Evolutionary conservation across 345 rosid genomes (phyloP), one percentile per base, ranked within the genome.

Genomic region (Clarkia xantiana): DNA sequence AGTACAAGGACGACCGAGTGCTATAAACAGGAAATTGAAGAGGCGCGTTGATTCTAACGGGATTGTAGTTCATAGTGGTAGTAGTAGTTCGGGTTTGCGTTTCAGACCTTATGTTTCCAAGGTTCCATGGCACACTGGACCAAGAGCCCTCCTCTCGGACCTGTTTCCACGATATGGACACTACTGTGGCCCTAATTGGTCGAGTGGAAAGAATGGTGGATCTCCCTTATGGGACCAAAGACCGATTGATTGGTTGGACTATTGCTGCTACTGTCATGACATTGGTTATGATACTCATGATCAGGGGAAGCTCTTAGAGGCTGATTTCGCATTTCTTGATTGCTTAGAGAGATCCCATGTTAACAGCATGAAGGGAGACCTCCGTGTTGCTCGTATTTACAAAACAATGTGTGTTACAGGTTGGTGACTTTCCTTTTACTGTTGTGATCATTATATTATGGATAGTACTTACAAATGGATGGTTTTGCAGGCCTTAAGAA

Each of bases 141-240:
- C 81, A 3, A 79, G 98, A 56, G 96, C 86, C 19, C 67, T 79
- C 64, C 86, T 91, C 46, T 91, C 96, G 17, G 89, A 81, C 71
- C 69, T 91, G 53, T 91, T 91, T 59, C 98, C 98, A 14, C 70
- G 96, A 13, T 86, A 86, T 17, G 98, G 94, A 40, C 86, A 91
- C 70, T 91, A 91, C 52, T 91, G 98, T 66, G 98, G 96, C 16
- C 98, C 98, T 0, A 91, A 91, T 29, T 91, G 98, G 98, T 91
- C 98, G 0, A 91, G 98, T 55, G 98, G 96, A 53, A 91, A 91
- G 67, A 79, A 81, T 62, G 58, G 73, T 5, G 98, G 98, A 11
- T 81, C 96, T 10, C 69, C 44, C 43, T 19, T 91, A 15, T 91
- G 98, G 98, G 98, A 91, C 53, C 79, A 56, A 76, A 77, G 97